These are phyloP conservation scores for Neurospora intermedia DNA, from an alignment of 495 filamentous ascomycete genomes.

Conservation along the genomic window DNA sequence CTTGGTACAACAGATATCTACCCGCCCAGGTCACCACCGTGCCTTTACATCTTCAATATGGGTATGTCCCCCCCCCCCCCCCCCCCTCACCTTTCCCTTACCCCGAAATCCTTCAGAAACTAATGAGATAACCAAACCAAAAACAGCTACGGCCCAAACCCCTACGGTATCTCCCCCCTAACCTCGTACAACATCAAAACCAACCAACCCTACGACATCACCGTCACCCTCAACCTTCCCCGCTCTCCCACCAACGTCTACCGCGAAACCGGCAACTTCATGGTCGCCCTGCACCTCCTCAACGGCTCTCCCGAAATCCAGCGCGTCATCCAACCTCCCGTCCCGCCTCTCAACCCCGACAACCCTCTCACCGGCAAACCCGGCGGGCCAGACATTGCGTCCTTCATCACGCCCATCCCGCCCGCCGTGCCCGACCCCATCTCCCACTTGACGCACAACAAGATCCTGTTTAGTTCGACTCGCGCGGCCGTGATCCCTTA, in stretches of 20 bases:
- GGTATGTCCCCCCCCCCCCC: slow-evolving; percentile 29
- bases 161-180: slow-evolving; percentile 42
- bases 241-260: slow-evolving; percentile 47
- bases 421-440: slow-evolving; percentile 2
- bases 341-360: neutral
- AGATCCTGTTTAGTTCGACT: slow-evolving; percentile 25
- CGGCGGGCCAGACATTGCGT: neutral
- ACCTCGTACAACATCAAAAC: slow-evolving; percentile 31
- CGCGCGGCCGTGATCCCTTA: slow-evolving; percentile 33
- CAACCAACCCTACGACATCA: slow-evolving; percentile 53
- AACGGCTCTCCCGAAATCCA: slow-evolving; percentile 14
- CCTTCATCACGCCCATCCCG: slow-evolving; percentile 1
- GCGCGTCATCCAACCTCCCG: neutral
- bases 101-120: no score
- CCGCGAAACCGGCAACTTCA: slow-evolving; percentile 66
- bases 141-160: slow-evolving; percentile 33
- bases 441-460: slow-evolving; percentile 12
- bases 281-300: slow-evolving; percentile 69
- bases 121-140: no score
- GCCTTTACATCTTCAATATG: slow-evolving; percentile 71
- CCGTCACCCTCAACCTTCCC: slow-evolving; percentile 48
- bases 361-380: slow-evolving; percentile 9
- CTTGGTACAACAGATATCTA: slow-evolving; percentile 77
- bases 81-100: neutral
- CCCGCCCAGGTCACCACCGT: slow-evolving; percentile 56